Conservation (phyloP, 139 green algal genomes). For the Diplosphaera chodatii region DNA sequence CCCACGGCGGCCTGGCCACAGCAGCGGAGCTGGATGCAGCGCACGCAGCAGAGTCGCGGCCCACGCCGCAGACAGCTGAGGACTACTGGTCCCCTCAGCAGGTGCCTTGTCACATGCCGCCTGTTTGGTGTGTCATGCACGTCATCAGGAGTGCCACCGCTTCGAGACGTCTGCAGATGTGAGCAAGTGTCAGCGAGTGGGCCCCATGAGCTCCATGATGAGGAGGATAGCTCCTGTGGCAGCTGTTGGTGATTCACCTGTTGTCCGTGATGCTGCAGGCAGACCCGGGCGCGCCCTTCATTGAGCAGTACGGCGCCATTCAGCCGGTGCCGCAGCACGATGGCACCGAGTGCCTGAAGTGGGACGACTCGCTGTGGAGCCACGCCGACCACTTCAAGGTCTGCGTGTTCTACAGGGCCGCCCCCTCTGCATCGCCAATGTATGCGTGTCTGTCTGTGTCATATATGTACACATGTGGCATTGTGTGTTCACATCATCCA, state of each 20-base stretch:
- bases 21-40: slow-evolving; percentile 5
- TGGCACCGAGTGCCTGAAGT: slow-evolving; percentile 82
- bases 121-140: too few relatives aligned
- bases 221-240: too few relatives aligned
- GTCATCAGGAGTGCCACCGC: too few relatives aligned
- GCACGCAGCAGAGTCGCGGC: slow-evolving; percentile 5
- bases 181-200: too few relatives aligned
- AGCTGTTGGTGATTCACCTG: too few relatives aligned
- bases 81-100: slow-evolving; percentile 37
- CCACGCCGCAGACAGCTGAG: slow-evolving; percentile 11
- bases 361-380: slow-evolving; percentile 74
- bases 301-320: slow-evolving; percentile 28
- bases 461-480: too few relatives aligned
- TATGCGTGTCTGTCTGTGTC: too few relatives aligned
- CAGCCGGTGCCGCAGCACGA: slow-evolving; percentile 64
- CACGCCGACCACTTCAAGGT: slow-evolving; percentile 86
- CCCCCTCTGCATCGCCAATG: too few relatives aligned
- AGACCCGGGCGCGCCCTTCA: slow-evolving; percentile 3
- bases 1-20: slow-evolving; percentile 13
- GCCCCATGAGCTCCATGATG: neutral
- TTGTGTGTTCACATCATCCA: too few relatives aligned
- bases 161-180: neutral
- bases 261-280: too few relatives aligned
- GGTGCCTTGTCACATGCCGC: neutral
- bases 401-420: too few relatives aligned